Evolutionary conservation across 805 yeast species (phyloP).

Genomic region (Millerago galiae): DNA sequence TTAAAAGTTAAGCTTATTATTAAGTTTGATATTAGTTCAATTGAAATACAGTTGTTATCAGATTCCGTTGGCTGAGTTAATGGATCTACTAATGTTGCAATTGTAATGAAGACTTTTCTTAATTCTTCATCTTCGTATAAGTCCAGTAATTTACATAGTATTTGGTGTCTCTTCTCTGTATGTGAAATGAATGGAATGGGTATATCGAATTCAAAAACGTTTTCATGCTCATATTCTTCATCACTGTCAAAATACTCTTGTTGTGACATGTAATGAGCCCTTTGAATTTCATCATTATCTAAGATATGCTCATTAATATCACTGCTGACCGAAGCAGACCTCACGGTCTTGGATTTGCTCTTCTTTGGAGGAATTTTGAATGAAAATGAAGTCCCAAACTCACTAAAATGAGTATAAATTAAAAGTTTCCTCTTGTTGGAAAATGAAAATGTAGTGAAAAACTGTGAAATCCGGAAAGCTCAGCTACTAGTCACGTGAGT

Average conservation of each 20-base stretch:
- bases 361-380: constrained; percentile 13
- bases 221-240: constrained; percentile 13
- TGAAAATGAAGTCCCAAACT: not conserved
- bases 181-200: constrained; percentile 18
- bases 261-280: not conserved
- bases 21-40: constrained; percentile 48
- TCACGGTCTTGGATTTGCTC: constrained; percentile 15
- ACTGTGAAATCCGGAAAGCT: too few relatives aligned
- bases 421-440: not conserved
- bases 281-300: constrained; percentile 2
- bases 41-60: constrained; percentile 45
- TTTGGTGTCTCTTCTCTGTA: constrained; percentile 26
- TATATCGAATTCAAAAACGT: constrained; percentile 26
- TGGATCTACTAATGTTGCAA: constrained; percentile 49
- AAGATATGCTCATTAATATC: constrained; percentile 3
- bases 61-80: constrained; percentile 63
- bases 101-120: constrained; percentile 15
- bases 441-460: too few relatives aligned
- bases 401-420: not conserved
- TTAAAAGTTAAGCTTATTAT: constrained; percentile 31
- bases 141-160: constrained; percentile 23
- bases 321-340: constrained; percentile 7
- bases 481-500: too few relatives aligned
- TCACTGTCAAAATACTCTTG: not conserved
- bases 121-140: constrained; percentile 14